Evolutionary conservation across 441 rosid genomes (phyloP).

Genomic region (Breynia disticha): DNA sequence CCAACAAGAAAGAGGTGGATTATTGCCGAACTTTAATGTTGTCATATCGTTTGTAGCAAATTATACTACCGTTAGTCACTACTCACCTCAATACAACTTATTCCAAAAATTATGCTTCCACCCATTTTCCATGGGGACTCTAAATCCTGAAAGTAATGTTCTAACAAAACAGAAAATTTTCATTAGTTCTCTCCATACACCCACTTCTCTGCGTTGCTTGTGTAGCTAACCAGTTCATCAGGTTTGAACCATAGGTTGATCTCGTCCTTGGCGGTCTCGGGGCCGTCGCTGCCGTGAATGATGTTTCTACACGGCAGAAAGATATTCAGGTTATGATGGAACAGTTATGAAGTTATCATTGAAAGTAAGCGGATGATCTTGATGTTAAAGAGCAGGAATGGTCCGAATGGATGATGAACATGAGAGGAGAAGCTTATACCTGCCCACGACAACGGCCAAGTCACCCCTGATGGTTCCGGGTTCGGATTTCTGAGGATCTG

Average conservation of each 20-base stretch:
- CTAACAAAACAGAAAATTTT: slow-evolving; percentile 4
- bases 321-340: neutral
- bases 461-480: slow-evolving; percentile 98
- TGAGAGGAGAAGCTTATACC: slow-evolving; percentile 27
- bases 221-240: slow-evolving; percentile 73
- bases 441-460: slow-evolving; percentile 87
- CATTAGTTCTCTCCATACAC: slow-evolving; percentile 62
- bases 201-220: slow-evolving; percentile 85
- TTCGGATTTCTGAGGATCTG: slow-evolving; percentile 96
- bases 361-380: neutral
- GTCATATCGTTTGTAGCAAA: neutral
- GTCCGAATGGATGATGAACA: too few species aligned
- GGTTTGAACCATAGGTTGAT: slow-evolving; percentile 90
- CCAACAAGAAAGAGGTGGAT: slow-evolving; percentile 4
- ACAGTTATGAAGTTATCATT: neutral
- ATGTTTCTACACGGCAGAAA: slow-evolving; percentile 47
- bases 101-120: slow-evolving; percentile 23
- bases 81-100: slow-evolving; percentile 20
- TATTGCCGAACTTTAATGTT: slow-evolving; percentile 7
- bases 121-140: slow-evolving; percentile 18
- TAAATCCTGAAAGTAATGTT: slow-evolving; percentile 12
- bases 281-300: slow-evolving; percentile 96
- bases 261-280: slow-evolving; percentile 91
- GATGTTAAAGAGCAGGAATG: too few species aligned
- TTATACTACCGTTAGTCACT: neutral